Evolutionary conservation across 805 yeast genomes (phyloP).

Genomic region (Cyberlindnera xylosilytica): DNA sequence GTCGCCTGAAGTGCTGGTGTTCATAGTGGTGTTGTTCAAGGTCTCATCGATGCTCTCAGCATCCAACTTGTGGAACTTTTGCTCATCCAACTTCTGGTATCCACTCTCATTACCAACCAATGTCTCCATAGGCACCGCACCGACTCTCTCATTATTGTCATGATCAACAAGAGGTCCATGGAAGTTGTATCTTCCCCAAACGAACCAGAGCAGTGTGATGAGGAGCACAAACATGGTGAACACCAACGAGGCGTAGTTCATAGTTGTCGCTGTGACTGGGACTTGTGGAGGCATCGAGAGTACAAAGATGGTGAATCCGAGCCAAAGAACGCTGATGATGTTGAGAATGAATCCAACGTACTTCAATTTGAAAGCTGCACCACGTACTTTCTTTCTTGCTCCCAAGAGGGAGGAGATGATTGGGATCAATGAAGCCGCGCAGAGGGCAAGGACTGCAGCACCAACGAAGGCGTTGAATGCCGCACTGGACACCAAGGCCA

Average conservation of each 20-base stretch:
- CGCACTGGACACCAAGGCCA: constrained; percentile 66
- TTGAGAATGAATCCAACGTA: constrained; percentile 64
- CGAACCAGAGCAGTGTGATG: constrained; percentile 47
- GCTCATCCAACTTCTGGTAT: constrained; percentile 24
- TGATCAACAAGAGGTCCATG: constrained; percentile 53
- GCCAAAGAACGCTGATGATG: constrained; percentile 56
- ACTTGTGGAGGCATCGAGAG: constrained; percentile 72
- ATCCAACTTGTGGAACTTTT: constrained; percentile 21
- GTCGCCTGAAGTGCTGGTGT: background rate
- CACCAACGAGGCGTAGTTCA: constrained; percentile 61
- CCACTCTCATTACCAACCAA: constrained; percentile 8
- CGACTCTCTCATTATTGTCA: constrained; percentile 24
- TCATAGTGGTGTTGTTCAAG: background rate
- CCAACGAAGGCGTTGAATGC: constrained; percentile 86
- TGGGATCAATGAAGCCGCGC: constrained; percentile 76
- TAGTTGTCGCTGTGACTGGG: constrained; percentile 40
- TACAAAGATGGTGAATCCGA: constrained; percentile 52
- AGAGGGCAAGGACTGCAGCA: constrained; percentile 70
- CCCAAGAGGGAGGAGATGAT: constrained; percentile 59
- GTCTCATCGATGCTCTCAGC: constrained; percentile 14
- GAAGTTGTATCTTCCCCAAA: constrained; percentile 63
- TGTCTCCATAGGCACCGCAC: constrained; percentile 17
- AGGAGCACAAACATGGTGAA: constrained; percentile 44
- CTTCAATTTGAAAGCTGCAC: constrained; percentile 64
- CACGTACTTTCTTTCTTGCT: constrained; percentile 57